Percentiles rank a stretch among this genome's conserved stretches.
These are phyloP conservation scores for Cyberlindnera mississippiensis DNA, from an alignment of 805 yeast genomes.

Conservation along the genomic window DNA sequence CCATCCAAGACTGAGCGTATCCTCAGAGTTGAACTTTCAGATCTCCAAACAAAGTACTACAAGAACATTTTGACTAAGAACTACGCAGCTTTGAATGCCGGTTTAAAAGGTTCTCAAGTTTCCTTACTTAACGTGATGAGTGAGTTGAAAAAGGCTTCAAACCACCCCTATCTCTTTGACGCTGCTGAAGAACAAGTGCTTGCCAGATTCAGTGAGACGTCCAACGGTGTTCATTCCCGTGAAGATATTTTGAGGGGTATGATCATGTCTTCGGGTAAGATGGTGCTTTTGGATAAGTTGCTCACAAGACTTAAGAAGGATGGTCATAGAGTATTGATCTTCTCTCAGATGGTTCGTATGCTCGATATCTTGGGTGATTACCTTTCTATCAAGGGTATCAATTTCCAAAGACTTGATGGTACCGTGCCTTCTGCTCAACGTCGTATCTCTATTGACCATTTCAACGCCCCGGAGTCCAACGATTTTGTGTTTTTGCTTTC, in stretches of 20 bases:
- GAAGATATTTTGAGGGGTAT: conserved; percentile 84
- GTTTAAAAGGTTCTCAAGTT: conserved; percentile 71
- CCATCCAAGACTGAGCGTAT: conserved; percentile 97
- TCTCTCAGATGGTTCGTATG: conserved; percentile 97
- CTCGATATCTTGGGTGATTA: conserved; percentile 94
- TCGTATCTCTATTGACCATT: conserved; percentile 92
- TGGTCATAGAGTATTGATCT: conserved; percentile 93
- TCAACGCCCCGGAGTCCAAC: conserved; percentile 87
- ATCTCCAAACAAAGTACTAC: conserved; percentile 91
- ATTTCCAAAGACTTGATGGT: conserved; percentile 93
- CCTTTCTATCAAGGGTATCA: conserved; percentile 77
- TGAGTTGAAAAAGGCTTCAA: conserved; percentile 93
- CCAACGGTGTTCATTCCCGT: conserved; percentile 47
- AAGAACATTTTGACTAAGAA: conserved; percentile 90
- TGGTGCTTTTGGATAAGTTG: conserved; percentile 91
- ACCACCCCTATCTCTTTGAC: conserved; percentile 94
- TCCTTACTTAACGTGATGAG: conserved; percentile 89
- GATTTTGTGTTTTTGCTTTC: conserved; percentile 88
- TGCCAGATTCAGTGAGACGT: conserved; percentile 51
- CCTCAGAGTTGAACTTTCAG: conserved; percentile 90
- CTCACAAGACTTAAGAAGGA: conserved; percentile 81
- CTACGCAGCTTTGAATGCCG: conserved; percentile 86
- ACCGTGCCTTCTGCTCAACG: conserved; percentile 93
- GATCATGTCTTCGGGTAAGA: conserved; percentile 97
- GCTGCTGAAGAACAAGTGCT: conserved; percentile 84